Conservation (phyloP, 2,329 filamentous ascomycete genomes). For the Plenodomus tracheiphilus region DNA sequence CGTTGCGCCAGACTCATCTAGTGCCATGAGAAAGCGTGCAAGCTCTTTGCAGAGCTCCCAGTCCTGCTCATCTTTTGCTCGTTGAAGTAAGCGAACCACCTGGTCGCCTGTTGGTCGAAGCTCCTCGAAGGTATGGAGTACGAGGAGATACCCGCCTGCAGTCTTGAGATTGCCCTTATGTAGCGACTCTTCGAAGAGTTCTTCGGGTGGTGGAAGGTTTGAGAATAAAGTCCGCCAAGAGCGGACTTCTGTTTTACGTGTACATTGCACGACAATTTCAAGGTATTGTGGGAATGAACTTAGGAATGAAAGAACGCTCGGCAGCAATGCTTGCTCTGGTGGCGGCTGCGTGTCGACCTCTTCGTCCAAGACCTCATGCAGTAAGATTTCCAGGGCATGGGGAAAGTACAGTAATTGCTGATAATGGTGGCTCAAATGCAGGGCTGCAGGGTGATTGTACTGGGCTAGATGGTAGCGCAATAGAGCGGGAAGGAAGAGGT, state of each 20-base stretch:
- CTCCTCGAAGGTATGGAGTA: conserved; percentile 78
- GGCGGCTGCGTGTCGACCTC: conserved; percentile 73
- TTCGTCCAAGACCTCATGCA: conserved; percentile 92
- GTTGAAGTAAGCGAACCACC: conserved; percentile 76
- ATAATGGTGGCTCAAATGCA: conserved; percentile 82
- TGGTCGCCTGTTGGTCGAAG: conserved; percentile 68
- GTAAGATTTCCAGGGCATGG: conserved; percentile 86
- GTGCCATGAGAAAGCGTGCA: conserved; percentile 88
- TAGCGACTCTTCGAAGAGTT: conserved; percentile 91
- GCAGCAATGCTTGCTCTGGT: conserved; percentile 54
- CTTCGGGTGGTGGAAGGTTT: conserved; percentile 85
- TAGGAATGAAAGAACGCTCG: conserved; percentile 57
- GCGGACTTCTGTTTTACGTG: conserved; percentile 91
- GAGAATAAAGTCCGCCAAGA: conserved; percentile 94
- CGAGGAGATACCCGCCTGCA: conserved; percentile 92
- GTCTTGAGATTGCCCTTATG: conserved; percentile 87
- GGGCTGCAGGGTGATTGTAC: conserved; percentile 77
- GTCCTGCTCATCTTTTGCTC: conserved; percentile 81
- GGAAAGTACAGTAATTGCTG: conserved; percentile 87
- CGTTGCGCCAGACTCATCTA: conserved; percentile 84
- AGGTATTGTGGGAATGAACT: conserved; percentile 74
- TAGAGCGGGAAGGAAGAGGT: conserved; percentile 88
- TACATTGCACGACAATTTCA: conserved; percentile 95
- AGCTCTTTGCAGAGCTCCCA: conserved; percentile 97
- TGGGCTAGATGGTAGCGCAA: conserved; percentile 77